A percentile compares a stretch with the other conserved stretches of the same genome.
These are phyloP conservation scores for Penicillium olsonii DNA, from an alignment of 2,329 filamentous ascomycete species.

Conservation along the genomic window DNA sequence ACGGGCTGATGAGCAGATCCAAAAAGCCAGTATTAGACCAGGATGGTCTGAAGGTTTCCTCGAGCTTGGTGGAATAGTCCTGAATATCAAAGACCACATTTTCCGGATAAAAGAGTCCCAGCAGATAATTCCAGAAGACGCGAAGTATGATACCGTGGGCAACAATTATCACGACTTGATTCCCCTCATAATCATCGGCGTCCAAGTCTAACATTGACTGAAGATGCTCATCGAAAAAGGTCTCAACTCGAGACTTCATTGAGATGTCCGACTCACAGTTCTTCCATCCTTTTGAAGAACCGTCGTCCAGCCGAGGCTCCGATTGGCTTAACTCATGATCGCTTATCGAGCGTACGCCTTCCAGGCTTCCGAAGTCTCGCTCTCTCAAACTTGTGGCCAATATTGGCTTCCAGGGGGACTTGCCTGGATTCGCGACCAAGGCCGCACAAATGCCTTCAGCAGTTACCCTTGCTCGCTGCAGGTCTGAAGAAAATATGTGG, in stretches of 20 bases:
- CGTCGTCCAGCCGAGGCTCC: neutral
- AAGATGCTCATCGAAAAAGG: conserved; percentile 68
- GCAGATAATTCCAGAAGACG: conserved; percentile 65
- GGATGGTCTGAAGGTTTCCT: conserved; percentile 43
- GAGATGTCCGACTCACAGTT: conserved; percentile 63
- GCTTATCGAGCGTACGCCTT: conserved; percentile 31
- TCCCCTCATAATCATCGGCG: neutral
- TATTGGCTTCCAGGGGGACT: conserved; percentile 8
- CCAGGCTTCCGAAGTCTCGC: conserved; percentile 38
- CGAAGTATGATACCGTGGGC: conserved; percentile 82
- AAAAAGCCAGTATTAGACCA: conserved; percentile 70
- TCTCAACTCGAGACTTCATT: conserved; percentile 64
- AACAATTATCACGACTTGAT: conserved; percentile 64
- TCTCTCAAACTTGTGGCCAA: conserved; percentile 35
- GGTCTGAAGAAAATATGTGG: conserved; percentile 76
- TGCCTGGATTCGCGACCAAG: conserved; percentile 7
- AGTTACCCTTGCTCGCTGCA: conserved; percentile 68
- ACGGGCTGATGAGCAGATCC: conserved; percentile 44
- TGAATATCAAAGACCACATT: conserved; percentile 38
- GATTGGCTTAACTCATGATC: conserved; percentile 16
- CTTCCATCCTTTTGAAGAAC: conserved; percentile 19
- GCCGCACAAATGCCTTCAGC: conserved; percentile 30
- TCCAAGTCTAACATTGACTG: neutral
- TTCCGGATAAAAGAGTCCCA: conserved; percentile 54
- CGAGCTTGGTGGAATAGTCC: conserved; percentile 47